Conservation (phyloP, 345 rosid genomes). For the Odontarrhena argentea region DNA sequence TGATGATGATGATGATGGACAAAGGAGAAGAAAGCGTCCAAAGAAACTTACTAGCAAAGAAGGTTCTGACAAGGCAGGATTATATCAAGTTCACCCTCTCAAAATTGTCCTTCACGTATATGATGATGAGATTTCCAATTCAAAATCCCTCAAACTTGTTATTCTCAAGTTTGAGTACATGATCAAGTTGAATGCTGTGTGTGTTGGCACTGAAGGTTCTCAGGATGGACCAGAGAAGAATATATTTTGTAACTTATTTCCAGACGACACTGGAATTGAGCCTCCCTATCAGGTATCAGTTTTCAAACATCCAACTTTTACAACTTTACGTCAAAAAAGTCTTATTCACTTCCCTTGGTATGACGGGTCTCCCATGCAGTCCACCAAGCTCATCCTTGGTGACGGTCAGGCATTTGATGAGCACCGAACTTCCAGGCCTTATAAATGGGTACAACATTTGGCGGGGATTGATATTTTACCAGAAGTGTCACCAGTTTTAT, state of each 20-base stretch:
- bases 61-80: constrained; percentile 64
- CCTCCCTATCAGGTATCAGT: constrained; percentile 82
- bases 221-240: constrained; percentile 64
- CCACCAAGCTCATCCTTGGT: constrained; percentile 76
- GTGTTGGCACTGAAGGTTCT: constrained; percentile 79
- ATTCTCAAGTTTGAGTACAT: constrained; percentile 81
- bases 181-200: constrained; percentile 76
- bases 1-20: constrained; percentile 93
- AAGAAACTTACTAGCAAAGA: constrained; percentile 59
- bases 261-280: constrained; percentile 79
- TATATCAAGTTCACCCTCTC: constrained; percentile 80
- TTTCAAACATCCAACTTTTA: constrained; percentile 1
- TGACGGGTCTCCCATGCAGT: constrained; percentile 49
- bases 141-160: constrained; percentile 65
- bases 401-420: constrained; percentile 61
- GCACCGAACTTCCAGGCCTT: constrained; percentile 76
- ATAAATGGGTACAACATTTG: constrained; percentile 93
- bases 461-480: constrained; percentile 95
- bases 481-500: constrained; percentile 71
- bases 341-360: constrained; percentile 31
- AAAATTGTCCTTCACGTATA: constrained; percentile 65
- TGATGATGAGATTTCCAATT: constrained; percentile 70
- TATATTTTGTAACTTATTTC: constrained; percentile 92
- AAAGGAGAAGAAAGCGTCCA: constrained; percentile 89
- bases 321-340: neutral